Evolutionary conservation across 202 grass and related monocot genomes (phyloP).

Genomic region (Cymbopogon flexuosus): DNA sequence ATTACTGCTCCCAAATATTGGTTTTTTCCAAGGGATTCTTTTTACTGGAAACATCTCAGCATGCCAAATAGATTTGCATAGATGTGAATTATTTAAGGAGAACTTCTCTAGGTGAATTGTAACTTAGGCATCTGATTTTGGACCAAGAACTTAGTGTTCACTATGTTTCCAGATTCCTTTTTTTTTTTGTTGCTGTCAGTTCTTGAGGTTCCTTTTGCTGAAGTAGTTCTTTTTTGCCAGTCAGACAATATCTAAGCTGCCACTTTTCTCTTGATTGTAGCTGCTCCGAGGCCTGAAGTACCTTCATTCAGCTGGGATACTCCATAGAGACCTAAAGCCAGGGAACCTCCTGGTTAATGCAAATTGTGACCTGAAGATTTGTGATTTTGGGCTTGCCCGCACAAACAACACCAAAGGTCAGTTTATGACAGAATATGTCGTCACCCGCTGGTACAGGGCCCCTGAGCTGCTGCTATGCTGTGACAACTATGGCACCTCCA

Average conservation of each 20-base stretch:
- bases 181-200: background rate
- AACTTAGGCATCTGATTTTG: background rate
- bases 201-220: background rate
- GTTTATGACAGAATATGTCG: constrained; percentile 84
- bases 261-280: constrained; percentile 33
- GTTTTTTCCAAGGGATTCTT: background rate
- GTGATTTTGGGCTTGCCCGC: constrained; percentile 83
- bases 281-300: constrained; percentile 87
- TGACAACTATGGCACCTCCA: constrained; percentile 74
- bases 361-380: constrained; percentile 89
- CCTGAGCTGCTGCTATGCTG: constrained; percentile 82
- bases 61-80: background rate
- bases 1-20: background rate
- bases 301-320: constrained; percentile 86
- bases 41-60: background rate
- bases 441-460: constrained; percentile 71
- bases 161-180: background rate
- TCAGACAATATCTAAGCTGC: constrained; percentile 10
- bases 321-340: constrained; percentile 87
- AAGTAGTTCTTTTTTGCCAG: background rate
- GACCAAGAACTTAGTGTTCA: background rate
- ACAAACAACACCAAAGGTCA: constrained; percentile 64
- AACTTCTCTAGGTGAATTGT: background rate
- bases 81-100: background rate
- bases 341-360: constrained; percentile 87